Base-by-base conservation (phyloP, 129 eudicot species). In the Flaveria brownii region DNA sequence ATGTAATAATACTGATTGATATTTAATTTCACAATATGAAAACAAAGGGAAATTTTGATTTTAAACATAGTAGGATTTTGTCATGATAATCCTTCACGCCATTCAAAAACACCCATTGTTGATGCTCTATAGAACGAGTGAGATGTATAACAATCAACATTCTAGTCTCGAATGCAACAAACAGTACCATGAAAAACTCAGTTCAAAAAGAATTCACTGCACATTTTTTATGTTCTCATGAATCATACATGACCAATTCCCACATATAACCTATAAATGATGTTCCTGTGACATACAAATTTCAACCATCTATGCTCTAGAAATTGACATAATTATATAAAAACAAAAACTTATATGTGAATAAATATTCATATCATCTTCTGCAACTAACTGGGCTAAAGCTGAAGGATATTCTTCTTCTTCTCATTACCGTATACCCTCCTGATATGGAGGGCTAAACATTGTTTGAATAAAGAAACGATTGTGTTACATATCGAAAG, bases 181-280 rank as follows among this genome's bases (percentile, higher is more conserved):
- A 64, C 65, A 49, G 20, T 15, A 65, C 39, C 57, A 54, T 3
- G 13, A 56, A 56, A 56, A 66, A 20, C 52, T 47, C 5, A 64
- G 80, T 45, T 67, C 14, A 67, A 50, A 87, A 86, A 88, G 85
- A 84, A 86, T 84, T 81, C 71, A 72, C 92, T 88, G 87, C 95
- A 87, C 91, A 89, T 83, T 80, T 70, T n/a, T 62, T 76, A 77
- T 78, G 80, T 74, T 70, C 77, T 81, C 84, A 80, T 73, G 82
- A 81, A 85, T 87, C 71, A 45, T 87, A 88, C 87, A 87, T 51
- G 77, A 76, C 82, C 68, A 67, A 45, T 75, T 76, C 79, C 66
- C 70, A 80, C 74, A 75, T 55, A 81, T 80, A 78, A 78, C 84
- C 88, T 79, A 78, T 64, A 77, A 85, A 76, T 75, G 47, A 83